Conservation (phyloP, 2,329 filamentous ascomycete species). For the Metarhizium brunneum region DNA sequence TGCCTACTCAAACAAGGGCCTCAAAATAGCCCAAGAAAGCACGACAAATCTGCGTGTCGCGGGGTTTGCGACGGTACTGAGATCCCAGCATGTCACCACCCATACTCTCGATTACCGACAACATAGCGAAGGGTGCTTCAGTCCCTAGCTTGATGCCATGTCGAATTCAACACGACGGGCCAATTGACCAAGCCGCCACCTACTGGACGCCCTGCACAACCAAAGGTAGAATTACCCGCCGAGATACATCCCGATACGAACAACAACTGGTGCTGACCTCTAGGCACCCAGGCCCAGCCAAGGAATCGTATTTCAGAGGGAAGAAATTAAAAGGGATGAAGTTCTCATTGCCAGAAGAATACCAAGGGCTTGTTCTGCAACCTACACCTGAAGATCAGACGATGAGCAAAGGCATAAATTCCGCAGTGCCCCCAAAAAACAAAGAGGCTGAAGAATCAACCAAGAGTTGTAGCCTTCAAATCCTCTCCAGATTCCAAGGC, state of each 20-base stretch:
- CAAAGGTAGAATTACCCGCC: conserved; percentile 27
- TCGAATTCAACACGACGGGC: conserved; percentile 68
- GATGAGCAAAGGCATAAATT: not conserved
- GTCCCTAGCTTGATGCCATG: conserved; percentile 72
- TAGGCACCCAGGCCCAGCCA: conserved; percentile 42
- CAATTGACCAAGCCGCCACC: conserved; percentile 50
- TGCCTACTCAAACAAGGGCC: not conserved
- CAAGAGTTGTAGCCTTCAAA: not conserved
- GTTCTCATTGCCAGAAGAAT: conserved; percentile 60
- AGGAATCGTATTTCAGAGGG: conserved; percentile 65
- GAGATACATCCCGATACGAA: not conserved
- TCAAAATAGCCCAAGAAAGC: not conserved
- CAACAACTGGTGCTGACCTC: not conserved
- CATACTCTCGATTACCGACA: conserved; percentile 30
- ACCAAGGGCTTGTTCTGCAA: conserved; percentile 52
- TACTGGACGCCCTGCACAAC: conserved; percentile 59
- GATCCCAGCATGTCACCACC: conserved; percentile 28
- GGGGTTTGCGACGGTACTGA: not conserved
- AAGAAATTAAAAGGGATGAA: conserved; percentile 64
- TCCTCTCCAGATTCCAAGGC: conserved; percentile 51
- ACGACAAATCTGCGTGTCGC: not conserved
- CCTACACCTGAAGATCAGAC: conserved; percentile 6
- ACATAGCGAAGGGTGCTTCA: conserved; percentile 23
- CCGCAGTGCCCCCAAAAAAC: not conserved
- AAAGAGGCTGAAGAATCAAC: not conserved